A percentile compares a stretch with the other conserved stretches of the same genome.
phyloP scores from a whole-genome alignment of 2,329 filamentous ascomycete species.

The Neurospora crassa region DNA sequence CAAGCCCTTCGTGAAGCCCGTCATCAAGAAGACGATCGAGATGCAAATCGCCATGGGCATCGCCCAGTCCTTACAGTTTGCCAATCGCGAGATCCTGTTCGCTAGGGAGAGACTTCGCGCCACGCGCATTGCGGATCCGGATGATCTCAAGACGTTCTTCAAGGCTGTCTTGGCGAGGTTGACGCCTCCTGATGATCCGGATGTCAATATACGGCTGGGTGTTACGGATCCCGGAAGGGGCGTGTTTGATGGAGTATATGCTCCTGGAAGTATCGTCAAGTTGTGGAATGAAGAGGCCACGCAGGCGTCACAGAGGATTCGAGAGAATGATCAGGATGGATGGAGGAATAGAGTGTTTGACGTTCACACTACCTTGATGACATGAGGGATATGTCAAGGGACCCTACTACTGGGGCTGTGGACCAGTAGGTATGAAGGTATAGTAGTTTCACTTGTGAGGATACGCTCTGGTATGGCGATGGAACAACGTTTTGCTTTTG shows the following conservation, averaged over 20 bases:
- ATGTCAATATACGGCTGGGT: constrained; percentile 66
- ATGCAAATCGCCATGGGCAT: constrained; percentile 66
- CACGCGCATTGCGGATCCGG: constrained; percentile 70
- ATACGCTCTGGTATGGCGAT: not conserved
- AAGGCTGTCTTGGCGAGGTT: constrained; percentile 72
- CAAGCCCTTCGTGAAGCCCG: constrained; percentile 72
- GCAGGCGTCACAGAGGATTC: constrained; percentile 60
- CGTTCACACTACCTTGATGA: constrained; percentile 24
- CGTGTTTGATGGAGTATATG: constrained; percentile 75
- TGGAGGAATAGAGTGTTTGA: constrained; percentile 86
- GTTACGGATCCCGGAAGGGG: constrained; percentile 45
- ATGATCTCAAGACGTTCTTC: constrained; percentile 72
- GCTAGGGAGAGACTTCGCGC: constrained; percentile 80
- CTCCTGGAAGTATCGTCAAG: constrained; percentile 80
- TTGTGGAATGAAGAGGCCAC: constrained; percentile 78
- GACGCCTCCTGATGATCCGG: constrained; percentile 61
- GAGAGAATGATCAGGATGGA: constrained; percentile 60
- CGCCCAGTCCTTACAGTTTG: constrained; percentile 55
- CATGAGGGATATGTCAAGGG: not conserved
- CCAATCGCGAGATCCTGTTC: constrained; percentile 80
- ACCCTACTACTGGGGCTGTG: not conserved
- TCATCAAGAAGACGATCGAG: constrained; percentile 73
- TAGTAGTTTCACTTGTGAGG: not conserved
- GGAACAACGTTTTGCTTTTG: not conserved
- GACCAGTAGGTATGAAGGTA: not conserved